A percentile compares a stretch with the other conserved stretches of the same genome.
Conservation (phyloP, 1,284 basidiomycete genomes). For the Leccinum variabile region DNA sequence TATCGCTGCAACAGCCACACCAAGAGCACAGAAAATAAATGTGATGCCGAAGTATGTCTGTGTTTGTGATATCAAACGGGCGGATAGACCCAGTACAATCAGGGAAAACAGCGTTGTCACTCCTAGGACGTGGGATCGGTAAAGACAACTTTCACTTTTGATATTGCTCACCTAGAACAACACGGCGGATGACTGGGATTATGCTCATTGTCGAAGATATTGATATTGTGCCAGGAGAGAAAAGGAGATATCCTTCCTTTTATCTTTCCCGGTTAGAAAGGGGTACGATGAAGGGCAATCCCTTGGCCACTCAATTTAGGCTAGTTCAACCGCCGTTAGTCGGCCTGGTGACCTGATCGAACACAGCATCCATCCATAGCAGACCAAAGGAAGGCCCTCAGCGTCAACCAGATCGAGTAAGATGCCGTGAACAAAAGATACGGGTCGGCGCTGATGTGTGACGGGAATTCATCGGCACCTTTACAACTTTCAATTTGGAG, state of each 20-base stretch:
- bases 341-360: not conserved
- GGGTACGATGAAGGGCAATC: not conserved
- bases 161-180: slow-evolving; percentile 24
- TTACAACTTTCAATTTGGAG: not conserved
- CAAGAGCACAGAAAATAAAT: slow-evolving; percentile 40
- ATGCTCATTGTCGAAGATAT: slow-evolving; percentile 19
- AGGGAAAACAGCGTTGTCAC: slow-evolving; percentile 33
- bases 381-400: not conserved
- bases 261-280: not conserved
- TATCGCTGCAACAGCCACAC: slow-evolving; percentile 44
- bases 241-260: not conserved
- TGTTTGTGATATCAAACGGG: slow-evolving; percentile 33
- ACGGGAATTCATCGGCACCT: not conserved
- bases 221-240: not conserved
- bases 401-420: not conserved
- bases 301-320: not conserved
- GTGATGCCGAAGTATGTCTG: slow-evolving; percentile 18
- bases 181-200: slow-evolving; percentile 22
- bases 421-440: slow-evolving; percentile 1
- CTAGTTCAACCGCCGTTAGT: not conserved
- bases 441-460: not conserved
- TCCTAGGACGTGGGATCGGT: slow-evolving; percentile 20
- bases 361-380: slow-evolving; percentile 3
- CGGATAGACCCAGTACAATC: slow-evolving; percentile 40
- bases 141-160: not conserved